Evolutionary conservation across 768 basidiomycete species (phyloP).

Genomic region (Tricholoma bakamatsutake): DNA sequence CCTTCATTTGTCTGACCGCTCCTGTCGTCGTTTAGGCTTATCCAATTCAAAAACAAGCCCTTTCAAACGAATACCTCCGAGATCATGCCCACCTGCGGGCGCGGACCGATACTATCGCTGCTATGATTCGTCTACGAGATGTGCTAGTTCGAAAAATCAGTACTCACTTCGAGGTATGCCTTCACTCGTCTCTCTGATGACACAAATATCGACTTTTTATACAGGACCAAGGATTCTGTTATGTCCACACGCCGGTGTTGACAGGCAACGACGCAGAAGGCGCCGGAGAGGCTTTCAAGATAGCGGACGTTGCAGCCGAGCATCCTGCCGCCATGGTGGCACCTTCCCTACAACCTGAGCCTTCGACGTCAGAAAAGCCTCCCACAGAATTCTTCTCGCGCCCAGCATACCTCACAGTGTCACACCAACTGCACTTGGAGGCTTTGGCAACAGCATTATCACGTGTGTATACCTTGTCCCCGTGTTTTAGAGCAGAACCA

Average conservation of each 20-base stretch:
- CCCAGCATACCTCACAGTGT: conserved; percentile 86
- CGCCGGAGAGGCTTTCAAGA: conserved; percentile 85
- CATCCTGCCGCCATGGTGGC: conserved; percentile 19
- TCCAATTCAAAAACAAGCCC: conserved; percentile 87
- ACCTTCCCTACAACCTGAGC: conserved; percentile 9
- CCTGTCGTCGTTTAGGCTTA: conserved; percentile 47
- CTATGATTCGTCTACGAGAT: conserved; percentile 73
- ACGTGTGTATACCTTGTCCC: conserved; percentile 87
- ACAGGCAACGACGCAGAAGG: conserved; percentile 95
- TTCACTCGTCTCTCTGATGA: conserved; percentile 1
- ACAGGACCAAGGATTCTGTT: conserved; percentile 72
- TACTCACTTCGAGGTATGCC: conserved; percentile 65
- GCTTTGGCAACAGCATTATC: conserved; percentile 71
- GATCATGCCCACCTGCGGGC: conserved; percentile 86
- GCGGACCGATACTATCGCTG: conserved; percentile 63
- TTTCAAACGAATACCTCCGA: conserved; percentile 74
- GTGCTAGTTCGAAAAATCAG: conserved; percentile 49
- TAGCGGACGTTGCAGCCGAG: conserved; percentile 36
- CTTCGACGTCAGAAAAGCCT: conserved; percentile 6
- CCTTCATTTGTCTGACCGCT: neutral
- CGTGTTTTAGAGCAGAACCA: conserved; percentile 91
- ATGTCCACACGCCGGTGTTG: conserved; percentile 81
- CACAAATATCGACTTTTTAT: neutral
- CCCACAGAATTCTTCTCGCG: conserved; percentile 62
- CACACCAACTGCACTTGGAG: conserved; percentile 94